phyloP scores from a whole-genome alignment of 164 flowering plant genomes.

The Magnolia changhungtana region DNA sequence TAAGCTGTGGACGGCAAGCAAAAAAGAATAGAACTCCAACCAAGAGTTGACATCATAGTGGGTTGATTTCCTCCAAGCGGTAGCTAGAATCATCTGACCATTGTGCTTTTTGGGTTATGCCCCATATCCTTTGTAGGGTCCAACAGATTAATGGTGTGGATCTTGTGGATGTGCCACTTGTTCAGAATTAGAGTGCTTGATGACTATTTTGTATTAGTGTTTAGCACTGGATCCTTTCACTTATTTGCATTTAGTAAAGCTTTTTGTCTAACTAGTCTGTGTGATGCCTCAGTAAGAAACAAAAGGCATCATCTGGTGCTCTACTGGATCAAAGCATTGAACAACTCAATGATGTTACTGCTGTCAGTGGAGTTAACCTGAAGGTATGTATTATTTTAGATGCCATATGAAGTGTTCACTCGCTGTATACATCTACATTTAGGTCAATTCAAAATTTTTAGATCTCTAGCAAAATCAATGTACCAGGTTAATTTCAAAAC shows the following conservation, averaged over 20 bases:
- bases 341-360: slow-evolving; percentile 98
- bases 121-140: no score
- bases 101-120: no score
- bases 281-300: slow-evolving; percentile 71
- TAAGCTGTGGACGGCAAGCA: no score
- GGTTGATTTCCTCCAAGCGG: no score
- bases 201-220: background rate
- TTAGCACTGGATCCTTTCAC: background rate
- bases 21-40: no score
- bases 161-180: background rate
- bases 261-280: background rate
- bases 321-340: slow-evolving; percentile 87
- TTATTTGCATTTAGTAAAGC: background rate
- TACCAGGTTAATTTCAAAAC: background rate
- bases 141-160: background rate
- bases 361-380: slow-evolving; percentile 92
- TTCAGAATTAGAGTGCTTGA: background rate
- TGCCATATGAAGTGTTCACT: background rate
- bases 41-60: no score
- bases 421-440: background rate
- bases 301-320: slow-evolving; percentile 65
- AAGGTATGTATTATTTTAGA: slow-evolving; percentile 45
- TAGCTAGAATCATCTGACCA: no score
- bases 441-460: background rate
- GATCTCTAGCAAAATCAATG: background rate